Evolutionary conservation across 2,329 filamentous ascomycete genomes (phyloP), one percentile per base, ranked within the genome.

Genomic region (Penicillium verrucosum): DNA sequence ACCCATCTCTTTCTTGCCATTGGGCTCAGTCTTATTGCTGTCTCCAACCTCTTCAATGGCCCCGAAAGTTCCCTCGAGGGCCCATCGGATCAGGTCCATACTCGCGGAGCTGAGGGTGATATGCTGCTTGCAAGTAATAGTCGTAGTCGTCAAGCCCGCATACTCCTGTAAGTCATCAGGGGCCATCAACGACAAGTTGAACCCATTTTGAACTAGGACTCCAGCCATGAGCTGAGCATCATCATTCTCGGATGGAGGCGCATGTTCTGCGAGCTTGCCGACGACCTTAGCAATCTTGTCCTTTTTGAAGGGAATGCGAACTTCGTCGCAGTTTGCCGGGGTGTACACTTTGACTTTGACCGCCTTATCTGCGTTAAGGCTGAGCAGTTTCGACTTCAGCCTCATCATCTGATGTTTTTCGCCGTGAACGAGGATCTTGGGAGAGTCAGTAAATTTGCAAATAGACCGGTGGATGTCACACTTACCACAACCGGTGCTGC

Each of bases 341-440:
- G 90, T 95, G 77, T 87, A 97, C 11, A 99, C 90, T 72, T 97
- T 97, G 63, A 91, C 88, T 65, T 95, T 94, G 41, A 85, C 80
- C 1, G 85, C 80, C 70, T 93, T 93, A 62, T 87, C 86, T 29
- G 89, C 87, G 69, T 97, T 97, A 37, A 97, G 83, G n/a, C 91
- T 93, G 4, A 97, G 84, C 1, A 99, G 82, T 70, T 96, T 95
- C 3, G 92, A 97, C 73, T 96, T 96, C 29, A 99, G 80, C 52
- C 94, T 87, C 83, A 94, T 96, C 92, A 97, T 97, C 71, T 97
- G 96, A 71, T 96, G 91, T 68, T 94, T 92, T 72, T 99, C 94
- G 54, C 94, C 94, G 65, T 99, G 94, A 2, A 99, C 94, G 32
- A 99, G 84, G 58, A 99, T 97, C 89, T 51, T 93, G 58, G 1